These are phyloP conservation scores for Alliaria petiolata DNA, from an alignment of 345 rosid genomes.

Conservation along the genomic window DNA sequence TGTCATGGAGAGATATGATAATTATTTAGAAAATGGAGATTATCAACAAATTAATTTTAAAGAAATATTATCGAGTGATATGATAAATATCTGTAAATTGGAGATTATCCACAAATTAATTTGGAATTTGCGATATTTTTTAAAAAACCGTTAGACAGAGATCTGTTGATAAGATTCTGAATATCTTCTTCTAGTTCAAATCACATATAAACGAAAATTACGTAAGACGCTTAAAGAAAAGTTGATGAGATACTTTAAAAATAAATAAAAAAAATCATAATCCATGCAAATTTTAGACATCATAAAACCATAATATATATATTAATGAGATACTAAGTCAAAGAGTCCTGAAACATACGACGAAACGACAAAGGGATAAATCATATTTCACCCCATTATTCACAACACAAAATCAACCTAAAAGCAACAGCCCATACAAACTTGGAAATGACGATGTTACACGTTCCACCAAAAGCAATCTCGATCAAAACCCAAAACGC, in stretches of 20 bases:
- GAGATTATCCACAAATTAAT: background rate
- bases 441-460: background rate
- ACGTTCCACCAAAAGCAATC: background rate
- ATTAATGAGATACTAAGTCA: slow-evolving; percentile 17
- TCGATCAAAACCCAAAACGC: background rate
- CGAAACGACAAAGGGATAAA: background rate
- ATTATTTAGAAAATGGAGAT: too few relatives aligned
- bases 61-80: too few relatives aligned
- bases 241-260: too few relatives aligned
- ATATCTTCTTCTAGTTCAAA: background rate
- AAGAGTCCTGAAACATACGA: background rate
- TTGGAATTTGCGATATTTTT: background rate
- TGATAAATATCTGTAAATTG: too few relatives aligned
- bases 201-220: background rate
- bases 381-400: background rate
- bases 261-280: too few relatives aligned
- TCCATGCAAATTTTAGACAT: background rate
- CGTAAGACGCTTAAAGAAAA: background rate
- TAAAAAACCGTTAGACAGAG: background rate
- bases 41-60: too few relatives aligned
- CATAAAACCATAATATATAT: background rate
- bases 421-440: too few relatives aligned
- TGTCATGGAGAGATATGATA: background rate
- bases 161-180: background rate
- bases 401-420: background rate